Base-by-base conservation (phyloP, 164 flowering plant genomes). In the Kingdonia uniflora region DNA sequence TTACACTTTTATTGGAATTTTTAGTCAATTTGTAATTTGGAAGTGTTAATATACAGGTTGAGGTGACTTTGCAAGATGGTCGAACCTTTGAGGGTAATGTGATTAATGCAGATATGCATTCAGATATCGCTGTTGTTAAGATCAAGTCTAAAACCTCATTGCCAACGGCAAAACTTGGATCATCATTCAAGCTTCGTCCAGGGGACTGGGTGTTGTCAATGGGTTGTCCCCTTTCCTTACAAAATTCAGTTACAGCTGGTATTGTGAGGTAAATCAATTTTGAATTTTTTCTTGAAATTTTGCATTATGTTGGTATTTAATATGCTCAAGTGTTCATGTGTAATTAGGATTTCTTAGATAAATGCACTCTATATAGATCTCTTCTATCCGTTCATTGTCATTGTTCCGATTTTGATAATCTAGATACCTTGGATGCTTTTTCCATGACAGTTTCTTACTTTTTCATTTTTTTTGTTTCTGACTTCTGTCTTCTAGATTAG, bases 201-300 rank as follows among this genome's bases (percentile, higher is more conserved):
- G 98, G 98, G 42, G 98, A 91, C 29, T 91, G 98, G 96, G 96
- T 91, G 19, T 47, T 91, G 56, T 80, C 96, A 15, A 45, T 91
- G 79, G 98, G 98, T 11, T 85, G 95, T 56, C 98, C 98, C 2
- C 94, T 79, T 51, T 81, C 95, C 49, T 81, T 91, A 57, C 98
- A 91, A 66, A 91, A 91, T 65, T 87, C 98, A 0, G 56, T 91
- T n/a, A 91, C 98, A 40, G 85, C 95, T 62, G 98, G 98, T 63
- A 85, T 83, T 60, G 81, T 91, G 29, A 91, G 98, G 98, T 44
- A 44, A n/a, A n/a, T 42, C 17, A 7, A 42, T 87, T 66, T 5
- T 1, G 35, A 6, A 22, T 24, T 25, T 56, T 44, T 0, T 5
- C 12, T 42, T 17, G 43, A 4, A 25, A 13, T 38, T 46, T 56